phyloP scores from a whole-genome alignment of 345 rosid species.

The Heritiera fomes region DNA sequence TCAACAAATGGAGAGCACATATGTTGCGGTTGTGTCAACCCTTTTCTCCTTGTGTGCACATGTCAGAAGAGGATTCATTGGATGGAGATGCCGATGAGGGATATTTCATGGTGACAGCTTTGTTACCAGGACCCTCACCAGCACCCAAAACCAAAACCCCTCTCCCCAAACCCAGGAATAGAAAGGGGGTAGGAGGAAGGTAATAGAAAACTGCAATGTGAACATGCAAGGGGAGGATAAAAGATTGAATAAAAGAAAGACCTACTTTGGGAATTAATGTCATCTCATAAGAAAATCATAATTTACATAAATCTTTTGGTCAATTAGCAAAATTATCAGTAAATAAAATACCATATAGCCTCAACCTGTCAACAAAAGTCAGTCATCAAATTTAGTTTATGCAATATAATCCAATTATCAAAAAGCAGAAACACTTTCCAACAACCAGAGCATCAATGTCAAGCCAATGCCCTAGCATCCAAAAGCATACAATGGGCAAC shows the following conservation, averaged over 20 bases:
- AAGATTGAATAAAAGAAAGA: background rate
- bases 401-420: background rate
- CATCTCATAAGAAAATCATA: conserved; percentile 6
- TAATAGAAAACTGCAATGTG: background rate
- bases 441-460: background rate
- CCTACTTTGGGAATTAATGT: background rate
- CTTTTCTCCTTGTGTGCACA: too few species aligned
- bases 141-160: too few species aligned
- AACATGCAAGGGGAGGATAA: background rate
- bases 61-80: too few species aligned
- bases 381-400: background rate
- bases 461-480: background rate
- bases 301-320: background rate
- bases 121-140: too few species aligned
- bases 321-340: background rate
- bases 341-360: background rate
- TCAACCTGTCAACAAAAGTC: background rate
- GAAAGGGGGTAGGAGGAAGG: too few species aligned
- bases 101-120: too few species aligned
- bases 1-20: background rate
- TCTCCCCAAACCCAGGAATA: too few species aligned
- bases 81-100: too few species aligned
- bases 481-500: background rate
- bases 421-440: background rate
- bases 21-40: too few species aligned